Base-by-base conservation (phyloP, 129 eudicot genomes). In the Flaveria trinervia region DNA sequence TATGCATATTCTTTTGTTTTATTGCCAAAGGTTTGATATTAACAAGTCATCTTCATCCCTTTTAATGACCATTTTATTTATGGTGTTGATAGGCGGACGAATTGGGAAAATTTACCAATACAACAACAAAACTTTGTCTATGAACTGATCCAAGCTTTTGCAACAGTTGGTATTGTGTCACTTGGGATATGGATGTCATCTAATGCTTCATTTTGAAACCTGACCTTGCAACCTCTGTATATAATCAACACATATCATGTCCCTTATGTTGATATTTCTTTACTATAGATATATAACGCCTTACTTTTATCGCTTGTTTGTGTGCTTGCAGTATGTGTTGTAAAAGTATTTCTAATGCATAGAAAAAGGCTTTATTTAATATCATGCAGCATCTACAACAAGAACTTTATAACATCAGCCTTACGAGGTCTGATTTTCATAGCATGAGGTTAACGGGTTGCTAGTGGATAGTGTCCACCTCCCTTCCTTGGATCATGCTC, bases 61-160 rank as follows among this genome's bases (percentile, higher is more conserved):
- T 57, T 56, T 9, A 57, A 5, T 57, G 65, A 57, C 65, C 36
- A 3, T 20, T 8, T 65, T 18, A 7, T 57, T 16, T 72, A 16
- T 72, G 39, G 54, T 79, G 55, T 76, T 9, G 9, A 75, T 79
- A 94, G 99, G 87, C 81, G 89, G 80, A 94, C 99, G 3, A 89
- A 94, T 72, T 94, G 99, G 99, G 84, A 77, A 64, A 86, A 76
- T 71, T 70, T 94, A 78, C 89, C 96, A 4, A 16, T 77, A 61
- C 83, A 89, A 83, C 62, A 84, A 79, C 88, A 88, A 68, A 89
- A 95, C 71, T 7, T 89, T 64, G 80, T 85, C 73, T 70, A 41
- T 36, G 99, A 95, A 73, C 59, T 95, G 36, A 94, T 86, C 39
- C 99, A 95, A 80, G 97, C 99, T 72, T 77, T 95, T 83, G 97